Conservation (phyloP, 768 basidiomycete genomes). For the Favolaschia claudopus region DNA sequence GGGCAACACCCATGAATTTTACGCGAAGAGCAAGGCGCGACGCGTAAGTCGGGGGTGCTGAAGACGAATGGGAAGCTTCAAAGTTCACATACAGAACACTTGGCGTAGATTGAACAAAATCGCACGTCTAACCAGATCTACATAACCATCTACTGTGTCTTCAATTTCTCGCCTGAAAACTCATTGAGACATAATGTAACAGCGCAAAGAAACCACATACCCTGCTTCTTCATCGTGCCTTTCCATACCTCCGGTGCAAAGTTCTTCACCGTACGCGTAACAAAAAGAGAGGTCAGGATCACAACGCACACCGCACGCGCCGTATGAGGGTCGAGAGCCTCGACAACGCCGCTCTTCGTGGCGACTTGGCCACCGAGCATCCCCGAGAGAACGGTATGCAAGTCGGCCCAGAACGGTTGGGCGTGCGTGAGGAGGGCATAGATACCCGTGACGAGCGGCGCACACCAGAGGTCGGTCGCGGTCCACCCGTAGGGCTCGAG, state of each 20-base stretch:
- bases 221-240: background rate
- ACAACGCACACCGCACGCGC: constrained; percentile 79
- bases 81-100: too few relatives aligned
- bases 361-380: constrained; percentile 46
- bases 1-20: too few relatives aligned
- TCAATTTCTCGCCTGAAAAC: constrained; percentile 21
- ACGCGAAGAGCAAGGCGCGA: too few relatives aligned
- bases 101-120: too few relatives aligned
- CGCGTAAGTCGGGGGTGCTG: too few relatives aligned
- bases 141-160: constrained; percentile 22
- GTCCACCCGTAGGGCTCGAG: constrained; percentile 87
- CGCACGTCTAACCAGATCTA: background rate
- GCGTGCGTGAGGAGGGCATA: constrained; percentile 88
- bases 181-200: background rate
- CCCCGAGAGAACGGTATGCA: constrained; percentile 56
- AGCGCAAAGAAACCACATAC: background rate
- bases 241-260: constrained; percentile 45
- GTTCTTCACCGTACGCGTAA: constrained; percentile 69
- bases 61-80: too few relatives aligned
- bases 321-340: constrained; percentile 64
- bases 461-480: constrained; percentile 85
- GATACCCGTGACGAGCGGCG: constrained; percentile 76
- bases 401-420: constrained; percentile 82
- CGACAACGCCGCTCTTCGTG: constrained; percentile 39
- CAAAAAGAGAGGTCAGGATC: constrained; percentile 68